Base-by-base conservation (phyloP, 2,329 filamentous ascomycete species). In the Botryotinia calthae region DNA sequence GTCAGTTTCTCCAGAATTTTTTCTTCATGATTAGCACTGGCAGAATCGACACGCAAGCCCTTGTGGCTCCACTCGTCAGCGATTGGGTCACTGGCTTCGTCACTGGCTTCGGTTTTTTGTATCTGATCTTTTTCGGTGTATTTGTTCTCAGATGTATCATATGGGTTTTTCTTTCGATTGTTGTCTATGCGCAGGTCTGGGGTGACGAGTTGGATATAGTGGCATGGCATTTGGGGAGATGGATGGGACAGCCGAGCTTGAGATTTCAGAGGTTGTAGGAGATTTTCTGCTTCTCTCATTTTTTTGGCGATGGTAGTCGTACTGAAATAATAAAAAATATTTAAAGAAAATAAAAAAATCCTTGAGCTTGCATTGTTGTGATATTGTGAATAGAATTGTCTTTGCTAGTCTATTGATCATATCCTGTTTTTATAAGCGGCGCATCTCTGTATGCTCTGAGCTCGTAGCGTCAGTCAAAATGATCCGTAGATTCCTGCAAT, bases 401-500 rank as follows among this genome's bases (percentile, higher is more conserved):
- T 44, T 44, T 44, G 16, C 16, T 20, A 44, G 42, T 18, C 42
- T 20, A 20, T 44, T 44, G 16, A 44, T 44, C 16, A 44, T 44
- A 7, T 42, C 14, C 16, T 42, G 40, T 16, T 20, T n/a, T n/a
- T n/a, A 10, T 3, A 54, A 14, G 48, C 25, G 25, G 10, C 25
- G 10, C 25, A n/a, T 5, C 10, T 28, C n/a, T 8, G 25, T 25
- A 25, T 28, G 12, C 14, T n/a, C n/a, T 14, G 16, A 28, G 6
- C 51, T 54, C 14, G 6, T 7, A 8, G n/a, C 2, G 16, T 16
- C n/a, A 16, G 14, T 54, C 48, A 54, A 18, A 18, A 28, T 7
- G n/a, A 28, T 8, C 3, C 6, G 14, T 28, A 28, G 1, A 6
- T 3, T 8, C 14, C 28, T 18, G 14, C 2, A 28, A 1, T 4